Evolutionary conservation across 2,329 filamentous ascomycete species (phyloP).

Genomic region (Metarhizium humberi): DNA sequence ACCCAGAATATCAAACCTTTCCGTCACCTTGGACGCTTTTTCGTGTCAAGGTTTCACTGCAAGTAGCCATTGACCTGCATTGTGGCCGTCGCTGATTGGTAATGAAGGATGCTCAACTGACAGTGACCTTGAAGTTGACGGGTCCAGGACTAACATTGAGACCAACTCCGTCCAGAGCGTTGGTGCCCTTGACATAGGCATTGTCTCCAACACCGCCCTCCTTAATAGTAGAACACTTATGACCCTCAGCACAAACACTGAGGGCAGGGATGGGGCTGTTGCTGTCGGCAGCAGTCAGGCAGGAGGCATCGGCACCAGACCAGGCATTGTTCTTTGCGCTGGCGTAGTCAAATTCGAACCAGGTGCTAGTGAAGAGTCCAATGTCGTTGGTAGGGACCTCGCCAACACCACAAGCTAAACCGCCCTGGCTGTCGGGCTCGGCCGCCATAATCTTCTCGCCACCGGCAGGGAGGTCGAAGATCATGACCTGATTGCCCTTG

Average conservation of each 20-base stretch:
- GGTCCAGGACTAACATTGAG: slow-evolving; percentile 25
- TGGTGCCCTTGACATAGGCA: slow-evolving; percentile 28
- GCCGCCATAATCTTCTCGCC: slow-evolving; percentile 32
- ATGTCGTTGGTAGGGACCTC: slow-evolving; percentile 22
- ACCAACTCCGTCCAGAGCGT: slow-evolving; percentile 28
- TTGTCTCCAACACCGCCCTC: slow-evolving; percentile 24
- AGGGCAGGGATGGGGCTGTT: slow-evolving; percentile 16
- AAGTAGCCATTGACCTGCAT: no score
- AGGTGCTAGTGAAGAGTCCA: slow-evolving; percentile 35
- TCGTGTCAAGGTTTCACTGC: no score
- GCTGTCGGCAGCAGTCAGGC: slow-evolving; percentile 31
- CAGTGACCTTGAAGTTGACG: slow-evolving; percentile 19
- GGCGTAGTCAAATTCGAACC: slow-evolving; percentile 41
- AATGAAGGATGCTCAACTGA: slow-evolving; percentile 17
- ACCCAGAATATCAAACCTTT: not conserved
- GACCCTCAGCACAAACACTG: no score
- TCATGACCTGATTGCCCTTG: slow-evolving; percentile 28
- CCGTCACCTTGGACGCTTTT: no score
- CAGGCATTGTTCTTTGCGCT: slow-evolving; percentile 35
- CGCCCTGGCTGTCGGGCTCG: slow-evolving; percentile 38
- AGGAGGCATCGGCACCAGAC: slow-evolving; percentile 42
- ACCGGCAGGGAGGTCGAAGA: slow-evolving; percentile 30
- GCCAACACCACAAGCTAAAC: slow-evolving; percentile 31
- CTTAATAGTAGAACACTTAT: slow-evolving; percentile 2
- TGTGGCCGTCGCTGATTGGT: no score